Conservation (phyloP, 768 basidiomycete genomes). For the Boletus pseudo-olivaceus region DNA sequence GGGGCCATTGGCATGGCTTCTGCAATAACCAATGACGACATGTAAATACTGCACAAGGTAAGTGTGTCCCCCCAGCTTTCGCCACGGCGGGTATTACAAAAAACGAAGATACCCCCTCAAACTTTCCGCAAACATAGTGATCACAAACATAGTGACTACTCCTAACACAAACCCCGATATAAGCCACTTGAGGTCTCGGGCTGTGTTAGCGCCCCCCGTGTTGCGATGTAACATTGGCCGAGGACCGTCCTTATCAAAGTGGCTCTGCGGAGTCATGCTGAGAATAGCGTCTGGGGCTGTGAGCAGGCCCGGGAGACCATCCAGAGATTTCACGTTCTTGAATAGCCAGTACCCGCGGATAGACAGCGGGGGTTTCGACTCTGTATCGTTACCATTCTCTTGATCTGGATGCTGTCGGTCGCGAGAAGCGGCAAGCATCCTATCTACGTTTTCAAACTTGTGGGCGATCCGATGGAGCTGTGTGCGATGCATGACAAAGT, state of each 20-base stretch:
- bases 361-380: conserved; percentile 29
- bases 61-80: neutral
- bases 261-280: conserved; percentile 1
- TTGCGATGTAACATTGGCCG: conserved; percentile 13
- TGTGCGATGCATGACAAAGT: conserved; percentile 54
- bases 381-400: neutral
- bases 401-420: neutral
- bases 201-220: neutral
- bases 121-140: neutral
- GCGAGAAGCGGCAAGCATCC: conserved; percentile 12
- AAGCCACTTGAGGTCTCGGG: conserved; percentile 10
- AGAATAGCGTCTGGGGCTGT: conserved; percentile 22
- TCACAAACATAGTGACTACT: neutral
- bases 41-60: neutral
- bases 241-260: conserved; percentile 16
- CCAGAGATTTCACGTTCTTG: conserved; percentile 50
- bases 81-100: neutral
- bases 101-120: neutral
- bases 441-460: conserved; percentile 42
- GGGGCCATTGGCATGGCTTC: neutral
- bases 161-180: conserved; percentile 21
- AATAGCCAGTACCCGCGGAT: conserved; percentile 51
- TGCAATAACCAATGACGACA: neutral
- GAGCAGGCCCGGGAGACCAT: conserved; percentile 53
- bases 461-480: conserved; percentile 41